Evolutionary conservation across 2,329 filamentous ascomycete species (phyloP).

Genomic region (Colletotrichum sp.): DNA sequence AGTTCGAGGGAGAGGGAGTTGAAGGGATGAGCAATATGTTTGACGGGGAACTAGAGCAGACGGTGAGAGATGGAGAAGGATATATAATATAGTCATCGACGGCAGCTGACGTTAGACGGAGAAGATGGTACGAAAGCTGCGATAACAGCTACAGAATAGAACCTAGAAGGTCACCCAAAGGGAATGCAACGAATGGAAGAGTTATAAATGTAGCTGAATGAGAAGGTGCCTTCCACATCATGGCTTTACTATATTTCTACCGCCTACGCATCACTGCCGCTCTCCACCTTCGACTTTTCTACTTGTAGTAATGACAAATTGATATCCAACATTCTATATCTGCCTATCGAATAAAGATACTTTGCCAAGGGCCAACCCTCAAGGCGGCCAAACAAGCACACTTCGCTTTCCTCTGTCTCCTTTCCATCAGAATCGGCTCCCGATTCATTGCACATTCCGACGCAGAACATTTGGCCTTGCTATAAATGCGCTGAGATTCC

Average conservation of each 20-base stretch:
- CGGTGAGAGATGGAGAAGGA: background rate
- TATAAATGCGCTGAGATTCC: background rate
- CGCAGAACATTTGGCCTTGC: too few species aligned
- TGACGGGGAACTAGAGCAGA: too few species aligned
- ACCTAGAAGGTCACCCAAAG: background rate
- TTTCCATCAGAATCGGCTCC: too few species aligned
- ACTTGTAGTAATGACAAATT: background rate
- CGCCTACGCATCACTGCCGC: background rate
- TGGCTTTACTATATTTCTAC: background rate
- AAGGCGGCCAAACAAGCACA: too few species aligned
- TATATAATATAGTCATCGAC: background rate
- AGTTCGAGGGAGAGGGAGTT: background rate
- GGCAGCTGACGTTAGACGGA: background rate
- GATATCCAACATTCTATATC: background rate
- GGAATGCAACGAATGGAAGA: background rate
- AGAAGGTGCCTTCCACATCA: background rate
- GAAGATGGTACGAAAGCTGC: background rate
- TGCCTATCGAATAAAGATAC: too few species aligned
- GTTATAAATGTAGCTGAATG: background rate
- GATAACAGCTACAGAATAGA: background rate
- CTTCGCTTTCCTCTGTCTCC: too few species aligned
- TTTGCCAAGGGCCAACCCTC: too few species aligned
- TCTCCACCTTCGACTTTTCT: too few species aligned
- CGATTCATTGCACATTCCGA: too few species aligned
- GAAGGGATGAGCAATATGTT: background rate